Evolutionary conservation across 1,284 basidiomycete species (phyloP), one percentile per base, ranked within the genome.

Genomic region (Apiotrichum montevideense): DNA sequence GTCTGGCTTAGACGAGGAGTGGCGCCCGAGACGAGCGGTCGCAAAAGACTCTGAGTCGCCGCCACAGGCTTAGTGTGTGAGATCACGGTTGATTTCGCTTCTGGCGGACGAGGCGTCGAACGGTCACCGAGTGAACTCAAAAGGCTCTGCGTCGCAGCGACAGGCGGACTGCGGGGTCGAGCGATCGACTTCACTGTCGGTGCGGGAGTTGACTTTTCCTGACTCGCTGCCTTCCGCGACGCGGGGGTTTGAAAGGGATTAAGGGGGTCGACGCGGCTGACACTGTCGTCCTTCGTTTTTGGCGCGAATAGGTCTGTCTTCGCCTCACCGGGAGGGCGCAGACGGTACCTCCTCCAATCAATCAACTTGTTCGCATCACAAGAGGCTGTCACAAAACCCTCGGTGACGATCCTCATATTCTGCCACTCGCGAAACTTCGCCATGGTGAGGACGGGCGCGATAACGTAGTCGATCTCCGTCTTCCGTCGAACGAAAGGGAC

Each of bases 361-460:
- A 75, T 58, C n/a, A 94, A 78, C 8, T 77, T 73, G 0, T 84
- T 85, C 7, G 80, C 80, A 56, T 83, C 77, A 34, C 82, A 83
- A 63, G 88, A 91, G 35, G 92, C 83, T 9, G 87, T 77, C 7
- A 98, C 80, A 92, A 94, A 98, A 57, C 86, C 86, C 0, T 92
- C 91, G 39, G 79, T 80, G 35, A 89, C 91, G 10, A 97, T 86
- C 69, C 90, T 94, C 84, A 95, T 88, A 52, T 86, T 77, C 68
- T 87, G 83, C 74, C 94, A 96, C 66, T 96, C 92, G 47, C 83
- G 82, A 48, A 90, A 82, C 76, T 98, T 98, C 52, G 85, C 85
- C 0, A 91, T 86, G 0, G 95, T 97, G 37, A 98, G 81, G 29
- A 89, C 87, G 56, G 86, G 88, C 0, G 95, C 94, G 55, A 98